Percentiles rank a stretch among this genome's conserved stretches.
phyloP scores from a whole-genome alignment of 2,329 filamentous ascomycete species.

The Xylariaceae sp. region DNA sequence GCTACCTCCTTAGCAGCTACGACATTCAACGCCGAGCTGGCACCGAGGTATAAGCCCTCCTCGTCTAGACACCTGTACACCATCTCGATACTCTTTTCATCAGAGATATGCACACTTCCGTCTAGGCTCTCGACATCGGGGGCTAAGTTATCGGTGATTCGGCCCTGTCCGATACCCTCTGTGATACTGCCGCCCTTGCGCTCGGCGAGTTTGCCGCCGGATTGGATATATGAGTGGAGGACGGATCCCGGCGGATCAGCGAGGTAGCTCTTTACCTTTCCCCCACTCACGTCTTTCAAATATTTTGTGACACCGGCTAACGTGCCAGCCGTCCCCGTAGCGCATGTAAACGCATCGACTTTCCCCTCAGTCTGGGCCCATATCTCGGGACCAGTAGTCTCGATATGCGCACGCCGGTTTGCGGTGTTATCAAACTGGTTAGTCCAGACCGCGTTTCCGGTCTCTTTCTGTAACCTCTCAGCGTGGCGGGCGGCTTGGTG shows the following conservation, averaged over 20 bases:
- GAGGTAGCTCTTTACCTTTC: slow-evolving; percentile 80
- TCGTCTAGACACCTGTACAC: slow-evolving; percentile 95
- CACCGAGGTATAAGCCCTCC: slow-evolving; percentile 92
- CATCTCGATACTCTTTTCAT: slow-evolving; percentile 97
- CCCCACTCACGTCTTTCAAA: slow-evolving; percentile 77
- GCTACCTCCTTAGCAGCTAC: slow-evolving; percentile 93
- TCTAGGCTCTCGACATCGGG: slow-evolving; percentile 83
- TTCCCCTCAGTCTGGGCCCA: slow-evolving; percentile 87
- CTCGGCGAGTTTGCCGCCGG: slow-evolving; percentile 79
- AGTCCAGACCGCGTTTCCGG: slow-evolving; percentile 76
- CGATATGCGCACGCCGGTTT: slow-evolving; percentile 89
- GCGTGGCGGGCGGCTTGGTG: slow-evolving; percentile 91
- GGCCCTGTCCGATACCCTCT: slow-evolving; percentile 94
- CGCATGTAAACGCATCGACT: slow-evolving; percentile 91
- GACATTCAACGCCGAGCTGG: slow-evolving; percentile 91
- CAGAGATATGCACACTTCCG: slow-evolving; percentile 77
- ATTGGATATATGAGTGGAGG: slow-evolving; percentile 86
- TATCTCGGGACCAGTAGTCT: slow-evolving; percentile 96
- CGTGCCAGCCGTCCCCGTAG: slow-evolving; percentile 89
- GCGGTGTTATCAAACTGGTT: slow-evolving; percentile 98
- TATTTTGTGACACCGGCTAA: slow-evolving; percentile 85
- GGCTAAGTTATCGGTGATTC: slow-evolving; percentile 90
- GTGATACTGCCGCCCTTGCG: slow-evolving; percentile 86
- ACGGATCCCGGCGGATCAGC: slow-evolving; percentile 94
- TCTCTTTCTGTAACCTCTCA: slow-evolving; percentile 68